Base-by-base conservation (phyloP, 306 rosid genomes). In the Inga leiocalycina region DNA sequence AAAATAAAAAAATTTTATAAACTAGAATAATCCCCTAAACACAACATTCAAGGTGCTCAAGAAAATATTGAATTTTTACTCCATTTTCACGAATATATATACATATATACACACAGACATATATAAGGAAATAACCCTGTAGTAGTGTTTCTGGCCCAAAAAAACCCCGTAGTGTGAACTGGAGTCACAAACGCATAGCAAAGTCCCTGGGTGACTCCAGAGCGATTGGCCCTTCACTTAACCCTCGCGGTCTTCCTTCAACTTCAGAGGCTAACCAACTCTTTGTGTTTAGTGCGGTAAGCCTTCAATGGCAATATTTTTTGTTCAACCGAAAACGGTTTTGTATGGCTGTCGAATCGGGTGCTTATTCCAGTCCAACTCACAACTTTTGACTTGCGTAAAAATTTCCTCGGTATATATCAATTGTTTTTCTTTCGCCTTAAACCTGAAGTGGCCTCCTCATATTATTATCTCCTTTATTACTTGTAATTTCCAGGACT, bases 401-500 rank as follows among this genome's bases (percentile, higher is more conserved):
- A 9, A n/a, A 13, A 70, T 39, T 17, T 37, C 13, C 15, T 20
- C 48, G 10, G 27, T 69, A 9, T 46, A 19, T 46, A 48, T 62
- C 34, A 20, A 48, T 45, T 7, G 39, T 24, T 24, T 59, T 8
- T 56, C 67, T 61, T 9, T 16, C 68, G 19, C 66, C 66, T 65
- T 54, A 66, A 45, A 19, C 62, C 76, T 68, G 35, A 10, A 16
- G 37, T 43, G 57, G 64, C 43, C 35, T 61, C 34, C 41, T 79
- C 52, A 20, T 75, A 4, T 24, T 67, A 15, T 57, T 64, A 27
- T 59, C 71, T 12, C 45, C 32, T 39, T 22, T 22, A 66, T 61
- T 69, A 22, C 76, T 0, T 56, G 56, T 59, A 32, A 62, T 78
- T 51, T 16, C 19, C 62, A 71, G 59, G 56, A 85, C 83, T 88